Evolutionary conservation across 495 filamentous ascomycete genomes (phyloP).

Genomic region (Lepidopterella palustris): DNA sequence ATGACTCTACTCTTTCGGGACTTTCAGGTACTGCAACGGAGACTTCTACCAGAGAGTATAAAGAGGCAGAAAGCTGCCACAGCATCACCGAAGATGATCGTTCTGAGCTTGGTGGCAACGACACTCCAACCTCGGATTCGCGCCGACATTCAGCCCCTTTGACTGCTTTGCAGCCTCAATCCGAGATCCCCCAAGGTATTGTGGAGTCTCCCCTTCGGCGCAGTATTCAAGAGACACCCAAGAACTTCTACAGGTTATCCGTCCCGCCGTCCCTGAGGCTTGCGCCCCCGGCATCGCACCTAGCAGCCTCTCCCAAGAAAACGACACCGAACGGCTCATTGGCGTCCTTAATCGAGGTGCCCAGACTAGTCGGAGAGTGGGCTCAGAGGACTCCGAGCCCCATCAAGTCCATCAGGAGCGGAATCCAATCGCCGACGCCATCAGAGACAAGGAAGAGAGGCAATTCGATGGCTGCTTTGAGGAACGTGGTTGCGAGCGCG

Average conservation of each 20-base stretch:
- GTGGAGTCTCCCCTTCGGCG: not conserved
- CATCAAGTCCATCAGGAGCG: conserved; percentile 17
- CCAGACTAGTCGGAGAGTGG: conserved; percentile 16
- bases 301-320: conserved; percentile 11
- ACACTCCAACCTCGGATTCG: not conserved
- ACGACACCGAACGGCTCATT: not conserved
- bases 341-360: conserved; percentile 10
- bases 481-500: conserved; percentile 7
- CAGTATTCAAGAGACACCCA: not conserved
- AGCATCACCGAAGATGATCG: not conserved
- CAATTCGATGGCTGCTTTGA: conserved; percentile 3
- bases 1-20: not conserved
- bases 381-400: conserved; percentile 22
- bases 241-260: conserved; percentile 14
- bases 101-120: not conserved
- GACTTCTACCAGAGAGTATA: not conserved
- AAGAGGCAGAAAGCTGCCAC: not conserved
- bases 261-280: conserved; percentile 18
- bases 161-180: not conserved
- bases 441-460: conserved; percentile 7
- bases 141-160: not conserved
- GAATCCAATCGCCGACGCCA: conserved; percentile 12
- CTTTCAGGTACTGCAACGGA: not conserved
- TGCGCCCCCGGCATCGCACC: conserved; percentile 1
- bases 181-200: not conserved